A percentile compares a stretch with the other conserved stretches of the same genome.
Conservation (phyloP, 192 early-diverging fungal species). For the Dissophora globulifera region DNA sequence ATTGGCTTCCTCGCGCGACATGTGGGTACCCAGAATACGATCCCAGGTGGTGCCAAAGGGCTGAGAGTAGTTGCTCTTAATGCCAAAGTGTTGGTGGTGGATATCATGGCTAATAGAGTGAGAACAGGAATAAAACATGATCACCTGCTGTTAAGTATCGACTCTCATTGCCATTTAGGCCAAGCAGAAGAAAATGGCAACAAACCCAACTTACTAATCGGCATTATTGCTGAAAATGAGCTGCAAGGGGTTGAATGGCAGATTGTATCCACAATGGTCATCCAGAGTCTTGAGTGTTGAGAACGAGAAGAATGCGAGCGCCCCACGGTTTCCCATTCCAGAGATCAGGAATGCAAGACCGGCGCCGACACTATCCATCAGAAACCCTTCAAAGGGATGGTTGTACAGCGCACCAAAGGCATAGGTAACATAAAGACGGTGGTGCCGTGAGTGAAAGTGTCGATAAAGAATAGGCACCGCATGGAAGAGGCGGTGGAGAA, state of each 20-base stretch:
- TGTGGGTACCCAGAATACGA: conserved; percentile 71
- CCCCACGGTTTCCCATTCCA: conserved; percentile 73
- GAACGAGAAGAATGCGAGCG: conserved; percentile 73
- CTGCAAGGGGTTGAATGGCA: conserved; percentile 77
- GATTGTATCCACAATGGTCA: conserved; percentile 85
- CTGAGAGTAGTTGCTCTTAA: conserved; percentile 68
- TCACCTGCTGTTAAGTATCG: no score
- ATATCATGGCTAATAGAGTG: conserved; percentile 59
- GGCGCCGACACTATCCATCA: conserved; percentile 76
- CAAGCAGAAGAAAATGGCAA: neutral
- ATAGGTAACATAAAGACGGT: conserved; percentile 76
- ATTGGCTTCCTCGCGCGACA: conserved; percentile 47
- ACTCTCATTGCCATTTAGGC: no score
- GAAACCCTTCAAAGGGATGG: conserved; percentile 79
- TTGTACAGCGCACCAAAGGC: conserved; percentile 84
- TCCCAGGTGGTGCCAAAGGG: conserved; percentile 86
- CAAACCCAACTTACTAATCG: conserved; percentile 66
- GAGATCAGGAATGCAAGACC: conserved; percentile 67
- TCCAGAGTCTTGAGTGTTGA: conserved; percentile 84
- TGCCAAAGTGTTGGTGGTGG: conserved; percentile 63
- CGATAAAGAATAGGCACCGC: conserved; percentile 73
- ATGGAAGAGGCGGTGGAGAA: conserved; percentile 78
- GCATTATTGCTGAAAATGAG: conserved; percentile 75
- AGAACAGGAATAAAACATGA: neutral
- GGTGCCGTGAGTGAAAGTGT: conserved; percentile 78